Conservation (phyloP, 2,329 filamentous ascomycete genomes). For the Hypoxylon sp. region DNA sequence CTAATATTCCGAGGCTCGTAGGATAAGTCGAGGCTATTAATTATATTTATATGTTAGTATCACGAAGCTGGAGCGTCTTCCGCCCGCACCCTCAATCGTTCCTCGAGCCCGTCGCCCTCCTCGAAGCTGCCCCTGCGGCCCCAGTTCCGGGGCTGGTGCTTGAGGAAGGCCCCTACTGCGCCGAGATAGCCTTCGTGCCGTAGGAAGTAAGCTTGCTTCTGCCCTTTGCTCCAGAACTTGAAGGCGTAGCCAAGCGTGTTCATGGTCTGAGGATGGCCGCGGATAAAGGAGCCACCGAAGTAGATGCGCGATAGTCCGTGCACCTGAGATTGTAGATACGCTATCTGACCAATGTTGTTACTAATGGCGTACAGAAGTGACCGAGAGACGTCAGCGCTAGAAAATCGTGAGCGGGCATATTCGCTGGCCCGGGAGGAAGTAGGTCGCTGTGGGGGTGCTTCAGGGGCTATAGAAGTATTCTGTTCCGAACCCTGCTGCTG, state of each 20-base stretch:
- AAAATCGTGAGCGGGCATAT: slow-evolving; percentile 64
- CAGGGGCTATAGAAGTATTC: slow-evolving; percentile 9
- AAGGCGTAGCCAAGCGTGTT: slow-evolving; percentile 97
- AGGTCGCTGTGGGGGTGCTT: slow-evolving; percentile 17
- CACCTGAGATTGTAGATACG: slow-evolving; percentile 95
- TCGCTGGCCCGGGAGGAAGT: slow-evolving; percentile 39
- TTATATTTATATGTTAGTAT: background rate
- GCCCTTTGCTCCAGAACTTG: slow-evolving; percentile 94
- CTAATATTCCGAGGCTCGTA: too few species aligned
- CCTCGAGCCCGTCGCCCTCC: slow-evolving; percentile 48
- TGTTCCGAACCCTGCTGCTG: slow-evolving; percentile 30
- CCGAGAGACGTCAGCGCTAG: slow-evolving; percentile 83
- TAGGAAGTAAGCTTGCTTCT: slow-evolving; percentile 94
- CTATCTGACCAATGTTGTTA: slow-evolving; percentile 98
- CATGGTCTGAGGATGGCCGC: slow-evolving; percentile 96
- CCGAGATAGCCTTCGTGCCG: slow-evolving; percentile 96
- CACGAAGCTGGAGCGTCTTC: slow-evolving; percentile 10
- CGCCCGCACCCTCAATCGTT: slow-evolving; percentile 38
- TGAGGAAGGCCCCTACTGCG: slow-evolving; percentile 91
- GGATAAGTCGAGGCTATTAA: background rate
- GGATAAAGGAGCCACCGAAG: slow-evolving; percentile 96
- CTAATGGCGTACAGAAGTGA: slow-evolving; percentile 94
- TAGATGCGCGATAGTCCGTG: slow-evolving; percentile 93
- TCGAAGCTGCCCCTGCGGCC: slow-evolving; percentile 82
- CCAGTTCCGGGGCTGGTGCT: slow-evolving; percentile 90